phyloP scores from a whole-genome alignment of 2,329 filamentous ascomycete species.

The Monosporascus sp. region DNA sequence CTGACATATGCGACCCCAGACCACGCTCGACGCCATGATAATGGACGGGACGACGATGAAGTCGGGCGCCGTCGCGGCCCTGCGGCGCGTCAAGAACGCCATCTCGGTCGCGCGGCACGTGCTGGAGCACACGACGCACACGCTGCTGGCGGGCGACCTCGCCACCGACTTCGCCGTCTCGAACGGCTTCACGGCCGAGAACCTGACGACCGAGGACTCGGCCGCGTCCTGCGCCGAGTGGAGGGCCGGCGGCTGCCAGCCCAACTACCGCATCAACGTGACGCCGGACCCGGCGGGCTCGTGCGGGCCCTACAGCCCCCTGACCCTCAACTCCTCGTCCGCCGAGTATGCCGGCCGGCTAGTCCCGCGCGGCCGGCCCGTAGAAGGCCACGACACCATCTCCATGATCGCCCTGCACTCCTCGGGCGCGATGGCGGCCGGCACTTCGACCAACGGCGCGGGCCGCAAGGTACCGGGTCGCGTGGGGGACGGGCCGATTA shows the following conservation, averaged over 20 bases:
- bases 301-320: constrained; percentile 43
- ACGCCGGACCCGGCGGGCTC: constrained; percentile 33
- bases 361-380: constrained; percentile 1
- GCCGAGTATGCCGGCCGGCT: constrained; percentile 12
- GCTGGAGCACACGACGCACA: constrained; percentile 46
- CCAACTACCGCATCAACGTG: constrained; percentile 45
- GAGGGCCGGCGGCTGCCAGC: constrained; percentile 37
- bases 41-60: constrained; percentile 52
- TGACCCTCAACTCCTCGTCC: constrained; percentile 15
- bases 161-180: constrained; percentile 47
- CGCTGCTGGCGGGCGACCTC: constrained; percentile 45
- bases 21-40: constrained; percentile 53
- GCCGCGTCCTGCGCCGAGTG: constrained; percentile 35
- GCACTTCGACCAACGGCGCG: constrained; percentile 51
- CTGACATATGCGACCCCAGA: constrained; percentile 21
- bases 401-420: constrained; percentile 43
- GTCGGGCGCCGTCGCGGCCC: constrained; percentile 45
- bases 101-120: constrained; percentile 45
- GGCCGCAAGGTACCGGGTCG: constrained; percentile 49
- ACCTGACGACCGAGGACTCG: constrained; percentile 38
- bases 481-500: constrained; percentile 50
- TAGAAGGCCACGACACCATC: constrained; percentile 47
- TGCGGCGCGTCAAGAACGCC: constrained; percentile 43
- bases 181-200: constrained; percentile 43
- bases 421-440: constrained; percentile 44